Evolutionary conservation across 139 green algal species (phyloP).

Genomic region (Chlorella vulgaris): DNA sequence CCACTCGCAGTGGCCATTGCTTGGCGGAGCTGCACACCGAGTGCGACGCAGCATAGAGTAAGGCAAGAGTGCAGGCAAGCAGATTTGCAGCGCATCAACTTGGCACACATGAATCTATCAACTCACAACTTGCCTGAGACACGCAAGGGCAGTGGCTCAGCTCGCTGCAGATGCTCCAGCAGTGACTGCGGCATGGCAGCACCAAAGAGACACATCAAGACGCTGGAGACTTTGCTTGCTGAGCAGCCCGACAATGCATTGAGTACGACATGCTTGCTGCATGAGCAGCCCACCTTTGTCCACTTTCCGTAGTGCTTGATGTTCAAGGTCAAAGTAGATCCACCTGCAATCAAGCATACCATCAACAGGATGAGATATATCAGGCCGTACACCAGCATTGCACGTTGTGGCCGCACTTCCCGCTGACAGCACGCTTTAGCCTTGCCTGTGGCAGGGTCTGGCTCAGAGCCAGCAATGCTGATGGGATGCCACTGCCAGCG

Average conservation of each 20-base stretch:
- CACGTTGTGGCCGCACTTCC: background rate
- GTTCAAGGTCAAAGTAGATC: conserved; percentile 14
- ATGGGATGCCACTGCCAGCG: conserved; percentile 56
- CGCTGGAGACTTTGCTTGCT: background rate
- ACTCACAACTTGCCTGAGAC: conserved; percentile 3
- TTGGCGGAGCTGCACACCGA: conserved; percentile 7
- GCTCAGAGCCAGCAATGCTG: conserved; percentile 26
- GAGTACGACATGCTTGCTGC: background rate
- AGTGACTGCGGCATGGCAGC: background rate
- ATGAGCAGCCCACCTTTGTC: conserved; percentile 32
- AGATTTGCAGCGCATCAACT: background rate
- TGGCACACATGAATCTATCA: background rate
- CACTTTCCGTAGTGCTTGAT: conserved; percentile 50
- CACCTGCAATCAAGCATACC: background rate
- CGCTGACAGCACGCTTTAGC: background rate
- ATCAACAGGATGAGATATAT: background rate
- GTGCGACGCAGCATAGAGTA: background rate
- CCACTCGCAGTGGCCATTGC: background rate
- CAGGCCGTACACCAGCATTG: background rate
- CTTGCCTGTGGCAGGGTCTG: background rate
- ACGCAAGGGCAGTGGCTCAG: background rate
- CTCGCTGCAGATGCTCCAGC: conserved; percentile 11
- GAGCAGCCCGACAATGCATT: background rate
- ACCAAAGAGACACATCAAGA: background rate
- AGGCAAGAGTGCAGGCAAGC: background rate